Evolutionary conservation across 2,329 filamentous ascomycete genomes (phyloP).

Genomic region (Lasiodiplodia citricola): DNA sequence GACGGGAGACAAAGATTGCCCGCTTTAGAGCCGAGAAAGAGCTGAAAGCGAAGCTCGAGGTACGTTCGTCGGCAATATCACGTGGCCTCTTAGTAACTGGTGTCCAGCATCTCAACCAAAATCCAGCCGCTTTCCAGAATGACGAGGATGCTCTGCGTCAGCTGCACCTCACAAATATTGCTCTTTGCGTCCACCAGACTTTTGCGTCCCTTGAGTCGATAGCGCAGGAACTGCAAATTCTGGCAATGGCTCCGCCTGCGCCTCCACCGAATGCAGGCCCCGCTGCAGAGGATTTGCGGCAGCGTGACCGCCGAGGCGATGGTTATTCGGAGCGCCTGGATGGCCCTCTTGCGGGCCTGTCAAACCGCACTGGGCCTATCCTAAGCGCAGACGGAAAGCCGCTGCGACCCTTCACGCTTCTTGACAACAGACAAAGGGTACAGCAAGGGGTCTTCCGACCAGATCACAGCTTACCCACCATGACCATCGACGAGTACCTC

Average conservation of each 20-base stretch:
- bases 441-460: constrained; percentile 83
- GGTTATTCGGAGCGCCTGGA: constrained; percentile 79
- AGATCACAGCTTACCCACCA: constrained; percentile 92
- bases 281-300: constrained; percentile 49
- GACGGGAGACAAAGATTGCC: constrained; percentile 83
- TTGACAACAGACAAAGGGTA: constrained; percentile 76
- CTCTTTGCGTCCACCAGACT: constrained; percentile 75
- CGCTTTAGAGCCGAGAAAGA: constrained; percentile 86
- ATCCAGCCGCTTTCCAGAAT: constrained; percentile 66
- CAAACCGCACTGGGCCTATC: constrained; percentile 65
- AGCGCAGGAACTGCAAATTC: constrained; percentile 81
- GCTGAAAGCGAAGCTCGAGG: constrained; percentile 81
- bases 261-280: constrained; percentile 48
- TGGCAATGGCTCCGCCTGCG: constrained; percentile 71
- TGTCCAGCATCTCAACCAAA: constrained; percentile 62
- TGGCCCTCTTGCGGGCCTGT: constrained; percentile 56
- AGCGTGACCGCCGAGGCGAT: constrained; percentile 52
- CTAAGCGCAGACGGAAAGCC: constrained; percentile 82
- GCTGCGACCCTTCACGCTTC: constrained; percentile 85
- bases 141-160: constrained; percentile 86
- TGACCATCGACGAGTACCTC: constrained; percentile 97
- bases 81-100: constrained; percentile 27
- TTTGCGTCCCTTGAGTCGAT: constrained; percentile 89
- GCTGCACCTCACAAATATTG: constrained; percentile 76
- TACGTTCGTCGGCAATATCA: constrained; percentile 39